Base-by-base conservation (phyloP, 139 green algal species). In the Tetradesmus obliquus region DNA sequence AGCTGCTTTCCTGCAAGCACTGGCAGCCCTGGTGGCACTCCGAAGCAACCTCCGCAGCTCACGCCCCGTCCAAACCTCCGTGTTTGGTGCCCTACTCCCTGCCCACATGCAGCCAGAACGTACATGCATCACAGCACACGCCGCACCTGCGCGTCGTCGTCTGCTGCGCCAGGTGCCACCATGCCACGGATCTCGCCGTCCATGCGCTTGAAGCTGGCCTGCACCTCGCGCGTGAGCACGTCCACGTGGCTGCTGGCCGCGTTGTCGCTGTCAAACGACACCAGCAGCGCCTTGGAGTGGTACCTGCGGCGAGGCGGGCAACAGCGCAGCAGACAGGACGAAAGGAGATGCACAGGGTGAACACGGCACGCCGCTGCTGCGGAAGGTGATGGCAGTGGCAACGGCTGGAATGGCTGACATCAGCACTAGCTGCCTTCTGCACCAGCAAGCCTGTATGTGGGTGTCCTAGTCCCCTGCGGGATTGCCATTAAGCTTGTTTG, bases 231-330 rank as follows among this genome's bases (percentile, higher is more conserved):
- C 9, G 94, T 96, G 3, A 96, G 51, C 55, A 92, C 94, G 60
- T 96, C 93, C 22, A 87, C 90, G 55, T 93, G 92, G 13, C 90
- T 82, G 55, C 94, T 84, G 55, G 88, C 79, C 8, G 91, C 84
- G 80, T 94, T 93, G 22, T 95, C 92, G 15, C 62, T 82, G 24
- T 96, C 95, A 90, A 97, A 97, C 0, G 90, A 94, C 1, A 96
- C 95, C 2, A 96, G 87, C 53, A 96, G 85, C 19, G 94, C 93
- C 82, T 95, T 96, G 22, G 80, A 92, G 54, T 97, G 94, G 57
- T 91, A 92, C 83, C 95, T 96, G 92, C 32, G 57, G 10, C 5
- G 5, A 53, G 60, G 60, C 15, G 74, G 24, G 54, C 66, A 55
- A 84, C 57, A 91, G 45, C 13, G 76, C 9, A 84, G 24, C 55